phyloP scores from a whole-genome alignment of 164 flowering plant species.

The Chloranthus sessilifolius region DNA sequence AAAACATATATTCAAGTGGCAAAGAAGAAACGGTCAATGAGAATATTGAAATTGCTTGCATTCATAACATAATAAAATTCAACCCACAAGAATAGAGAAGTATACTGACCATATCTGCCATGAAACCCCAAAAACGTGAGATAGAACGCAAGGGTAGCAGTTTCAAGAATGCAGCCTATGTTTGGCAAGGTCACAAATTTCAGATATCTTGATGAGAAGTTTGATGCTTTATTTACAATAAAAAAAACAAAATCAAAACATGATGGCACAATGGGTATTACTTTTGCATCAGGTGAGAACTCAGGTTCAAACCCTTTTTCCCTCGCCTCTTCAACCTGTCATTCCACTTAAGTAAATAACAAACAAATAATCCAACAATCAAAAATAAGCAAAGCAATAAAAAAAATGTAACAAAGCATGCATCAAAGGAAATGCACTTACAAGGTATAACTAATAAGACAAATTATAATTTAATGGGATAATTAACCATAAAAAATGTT shows the following conservation, averaged over 20 bases:
- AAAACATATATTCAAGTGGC: not conserved
- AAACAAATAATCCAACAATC: constrained; percentile 1
- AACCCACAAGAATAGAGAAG: not conserved
- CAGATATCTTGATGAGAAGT: constrained; percentile 7
- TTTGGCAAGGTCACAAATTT: constrained; percentile 7
- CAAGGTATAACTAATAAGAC: too few relatives aligned
- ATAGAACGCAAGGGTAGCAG: constrained; percentile 83
- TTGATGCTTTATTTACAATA: constrained; percentile 2
- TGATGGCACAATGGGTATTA: constrained; percentile 16
- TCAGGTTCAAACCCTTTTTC: constrained; percentile 72
- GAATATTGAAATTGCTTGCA: not conserved
- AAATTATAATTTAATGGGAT: too few relatives aligned
- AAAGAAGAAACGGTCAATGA: not conserved
- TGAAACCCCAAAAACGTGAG: constrained; percentile 79
- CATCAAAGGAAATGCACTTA: not conserved
- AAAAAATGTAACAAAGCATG: not conserved
- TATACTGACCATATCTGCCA: constrained; percentile 66
- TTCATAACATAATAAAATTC: not conserved
- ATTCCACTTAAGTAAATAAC: not conserved
- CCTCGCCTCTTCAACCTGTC: constrained; percentile 71
- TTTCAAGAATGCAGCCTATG: constrained; percentile 72
- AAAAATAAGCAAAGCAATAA: not conserved
- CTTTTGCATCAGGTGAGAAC: constrained; percentile 87
- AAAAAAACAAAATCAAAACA: not conserved
- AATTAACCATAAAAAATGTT: too few relatives aligned